Evolutionary conservation across 2,329 filamentous ascomycete species (phyloP), one percentile per base, ranked within the genome.

Genomic region (Zopfia rhizophila): DNA sequence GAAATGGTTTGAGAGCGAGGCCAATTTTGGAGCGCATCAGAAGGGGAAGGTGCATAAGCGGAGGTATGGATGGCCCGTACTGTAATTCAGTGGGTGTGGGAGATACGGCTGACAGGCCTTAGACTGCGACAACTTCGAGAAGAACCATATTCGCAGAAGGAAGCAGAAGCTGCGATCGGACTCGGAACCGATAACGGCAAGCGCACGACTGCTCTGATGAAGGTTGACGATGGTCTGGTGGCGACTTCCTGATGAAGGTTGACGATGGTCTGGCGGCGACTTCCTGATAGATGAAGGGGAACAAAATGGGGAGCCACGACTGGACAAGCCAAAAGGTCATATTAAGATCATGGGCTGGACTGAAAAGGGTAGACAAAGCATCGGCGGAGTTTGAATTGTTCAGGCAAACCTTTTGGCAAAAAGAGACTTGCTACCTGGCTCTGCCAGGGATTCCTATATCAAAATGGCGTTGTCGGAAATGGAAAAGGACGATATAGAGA

Each of bases 11-110:
- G 93, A 97, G 72, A 88, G 86, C 37, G 89, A 94, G 57, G 73
- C 82, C 61, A 95, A 90, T 60, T 77, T 96, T 46, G 78, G 81
- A 24, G 80, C 83, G 19, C 94, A 99, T 74, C 80, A 80, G 45
- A 90, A 88, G 72, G 91, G 90, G 61, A 99, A 97, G 76, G 90
- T 90, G 55, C 94, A 99, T 75, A 97, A 92, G 82, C 85, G 91
- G 78, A 88, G 89, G 90, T 91, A 66, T 55, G 72, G 65, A 37
- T 8, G 3, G 6, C 12, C 22, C 37, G 14, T 8, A 14, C 22
- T 5, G n/a, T n/a, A n/a, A n/a, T 27, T 21, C 7, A 12, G 23
- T 18, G 13, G n/a, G 11, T n/a, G 16, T 12, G 19, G n/a, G 14
- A 13, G 33, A 31, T 18, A 24, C 12, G 10, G 32, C 55, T 66